These are phyloP conservation scores for Prunus armeniaca DNA, from an alignment of 306 rosid genomes.

Conservation along the genomic window DNA sequence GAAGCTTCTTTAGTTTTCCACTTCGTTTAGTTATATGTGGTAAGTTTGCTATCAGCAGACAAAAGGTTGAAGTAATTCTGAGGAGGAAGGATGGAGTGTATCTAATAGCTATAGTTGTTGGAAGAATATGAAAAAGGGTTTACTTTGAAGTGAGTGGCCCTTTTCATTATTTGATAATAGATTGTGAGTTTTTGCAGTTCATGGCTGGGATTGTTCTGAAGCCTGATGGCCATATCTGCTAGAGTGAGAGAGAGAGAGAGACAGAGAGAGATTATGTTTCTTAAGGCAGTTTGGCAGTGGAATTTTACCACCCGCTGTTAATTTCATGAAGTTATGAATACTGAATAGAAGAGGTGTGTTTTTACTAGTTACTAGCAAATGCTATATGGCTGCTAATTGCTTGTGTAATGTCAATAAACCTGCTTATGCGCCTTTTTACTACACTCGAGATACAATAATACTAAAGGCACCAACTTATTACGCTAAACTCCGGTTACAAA, in stretches of 20 bases:
- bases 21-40: background rate
- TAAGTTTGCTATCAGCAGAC: background rate
- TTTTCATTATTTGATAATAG: background rate
- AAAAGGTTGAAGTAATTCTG: too few relatives aligned
- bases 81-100: too few relatives aligned
- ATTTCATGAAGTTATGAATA: conserved; percentile 1
- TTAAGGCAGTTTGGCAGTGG: conserved; percentile 3
- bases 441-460: background rate
- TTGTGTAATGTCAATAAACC: background rate
- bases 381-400: conserved; percentile 1
- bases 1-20: conserved; percentile 1
- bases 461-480: too few relatives aligned
- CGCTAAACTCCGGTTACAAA: too few relatives aligned
- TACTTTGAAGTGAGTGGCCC: background rate
- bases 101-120: background rate
- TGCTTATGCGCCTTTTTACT: background rate
- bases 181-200: conserved; percentile 11
- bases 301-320: conserved; percentile 6
- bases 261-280: background rate
- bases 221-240: conserved; percentile 2
- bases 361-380: background rate
- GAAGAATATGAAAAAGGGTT: background rate
- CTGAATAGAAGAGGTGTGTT: background rate
- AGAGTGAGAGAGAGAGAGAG: background rate
- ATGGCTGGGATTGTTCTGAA: conserved; percentile 4